Evolutionary conservation across 345 rosid genomes (phyloP).

Genomic region (Brassica incana): DNA sequence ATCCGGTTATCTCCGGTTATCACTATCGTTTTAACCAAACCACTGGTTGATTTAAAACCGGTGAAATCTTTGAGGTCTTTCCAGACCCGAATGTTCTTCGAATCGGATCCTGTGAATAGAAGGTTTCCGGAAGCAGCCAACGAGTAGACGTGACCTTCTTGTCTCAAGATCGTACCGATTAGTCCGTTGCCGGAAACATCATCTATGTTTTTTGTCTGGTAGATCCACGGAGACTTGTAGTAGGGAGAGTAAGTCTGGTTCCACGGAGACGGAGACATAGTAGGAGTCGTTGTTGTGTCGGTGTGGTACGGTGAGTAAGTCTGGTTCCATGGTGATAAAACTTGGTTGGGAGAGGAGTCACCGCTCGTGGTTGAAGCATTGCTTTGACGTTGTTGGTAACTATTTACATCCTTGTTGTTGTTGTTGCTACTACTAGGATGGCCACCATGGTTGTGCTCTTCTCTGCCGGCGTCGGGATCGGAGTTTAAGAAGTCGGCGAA

Average conservation of each 20-base stretch:
- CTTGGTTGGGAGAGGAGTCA: constrained; percentile 50
- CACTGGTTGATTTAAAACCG: constrained; percentile 63
- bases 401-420: not conserved
- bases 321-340: constrained; percentile 59
- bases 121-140: constrained; percentile 58
- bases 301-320: constrained; percentile 52
- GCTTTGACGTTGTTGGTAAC: constrained; percentile 29
- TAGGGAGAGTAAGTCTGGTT: constrained; percentile 49
- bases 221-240: constrained; percentile 50
- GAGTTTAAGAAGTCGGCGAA: constrained; percentile 59
- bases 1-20: constrained; percentile 48
- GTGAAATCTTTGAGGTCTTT: constrained; percentile 54
- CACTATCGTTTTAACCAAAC: constrained; percentile 53
- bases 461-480: constrained; percentile 40
- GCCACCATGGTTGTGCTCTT: constrained; percentile 30
- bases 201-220: constrained; percentile 29
- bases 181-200: constrained; percentile 39
- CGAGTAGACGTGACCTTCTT: constrained; percentile 71
- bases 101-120: constrained; percentile 68
- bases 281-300: constrained; percentile 46
- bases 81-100: constrained; percentile 75
- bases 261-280: constrained; percentile 67
- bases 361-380: constrained; percentile 45
- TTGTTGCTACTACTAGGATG: constrained; percentile 22
- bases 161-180: constrained; percentile 58